phyloP scores from a whole-genome alignment of 2,329 filamentous ascomycete genomes.

The Chaetomium globosum region DNA sequence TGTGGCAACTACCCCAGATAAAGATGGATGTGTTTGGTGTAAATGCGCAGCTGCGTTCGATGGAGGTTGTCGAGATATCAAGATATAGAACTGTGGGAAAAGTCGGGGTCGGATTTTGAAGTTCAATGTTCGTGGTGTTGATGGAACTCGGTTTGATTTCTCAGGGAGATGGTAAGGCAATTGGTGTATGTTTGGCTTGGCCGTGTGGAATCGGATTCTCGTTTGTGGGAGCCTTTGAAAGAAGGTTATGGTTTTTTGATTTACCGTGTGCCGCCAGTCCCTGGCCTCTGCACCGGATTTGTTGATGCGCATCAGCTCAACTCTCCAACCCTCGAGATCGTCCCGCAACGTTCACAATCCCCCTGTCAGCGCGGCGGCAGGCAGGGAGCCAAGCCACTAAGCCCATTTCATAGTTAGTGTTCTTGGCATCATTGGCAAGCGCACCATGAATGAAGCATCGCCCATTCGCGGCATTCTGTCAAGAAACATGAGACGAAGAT shows the following conservation, averaged over 20 bases:
- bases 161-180: not conserved
- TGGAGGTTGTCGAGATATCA: not conserved
- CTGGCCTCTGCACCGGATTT: slow-evolving; percentile 21
- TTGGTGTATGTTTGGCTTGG: not conserved
- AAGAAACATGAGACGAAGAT: not conserved
- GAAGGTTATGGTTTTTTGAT: not conserved
- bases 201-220: not conserved
- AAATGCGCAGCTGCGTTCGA: not conserved
- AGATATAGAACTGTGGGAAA: not conserved
- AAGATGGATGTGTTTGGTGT: not conserved
- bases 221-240: slow-evolving; percentile 6
- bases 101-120: not conserved
- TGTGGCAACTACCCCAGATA: not conserved
- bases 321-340: slow-evolving; percentile 17
- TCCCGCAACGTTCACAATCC: slow-evolving; percentile 23
- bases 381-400: slow-evolving; percentile 20
- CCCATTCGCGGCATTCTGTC: not conserved
- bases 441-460: not conserved
- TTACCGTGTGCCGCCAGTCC: slow-evolving; percentile 10
- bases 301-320: slow-evolving; percentile 22
- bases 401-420: not conserved
- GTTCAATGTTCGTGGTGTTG: not conserved
- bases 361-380: slow-evolving; percentile 21
- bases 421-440: slow-evolving; percentile 12
- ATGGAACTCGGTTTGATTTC: not conserved